Evolutionary conservation across 2,329 filamentous ascomycete genomes (phyloP).

Genomic region (Fusarium poae): DNA sequence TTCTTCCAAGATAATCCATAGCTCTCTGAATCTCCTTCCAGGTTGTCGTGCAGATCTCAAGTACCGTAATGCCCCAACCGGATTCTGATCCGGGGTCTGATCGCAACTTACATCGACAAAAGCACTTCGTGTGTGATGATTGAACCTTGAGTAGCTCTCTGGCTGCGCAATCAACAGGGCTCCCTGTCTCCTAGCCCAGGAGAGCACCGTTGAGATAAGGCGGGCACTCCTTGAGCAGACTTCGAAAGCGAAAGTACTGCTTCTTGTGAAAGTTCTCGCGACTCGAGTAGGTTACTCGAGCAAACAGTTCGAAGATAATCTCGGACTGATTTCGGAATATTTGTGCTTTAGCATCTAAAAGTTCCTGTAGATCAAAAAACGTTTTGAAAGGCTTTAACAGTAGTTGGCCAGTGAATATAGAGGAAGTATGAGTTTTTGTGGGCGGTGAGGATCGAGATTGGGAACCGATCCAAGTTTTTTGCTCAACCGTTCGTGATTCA

Average conservation of each 20-base stretch:
- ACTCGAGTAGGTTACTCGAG: slow-evolving; percentile 68
- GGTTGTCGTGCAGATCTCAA: slow-evolving; percentile 46
- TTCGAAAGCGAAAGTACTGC: slow-evolving; percentile 74
- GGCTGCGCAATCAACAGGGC: slow-evolving; percentile 46
- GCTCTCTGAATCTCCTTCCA: slow-evolving; percentile 51
- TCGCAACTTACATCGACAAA: slow-evolving; percentile 50
- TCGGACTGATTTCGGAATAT: slow-evolving; percentile 53
- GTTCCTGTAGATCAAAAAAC: slow-evolving; percentile 74
- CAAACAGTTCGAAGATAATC: slow-evolving; percentile 72
- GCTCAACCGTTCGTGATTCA: neutral
- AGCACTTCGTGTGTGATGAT: slow-evolving; percentile 48
- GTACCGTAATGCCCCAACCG: slow-evolving; percentile 46
- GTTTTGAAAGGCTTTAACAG: slow-evolving; percentile 53
- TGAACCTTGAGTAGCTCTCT: slow-evolving; percentile 41
- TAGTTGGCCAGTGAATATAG: slow-evolving; percentile 4
- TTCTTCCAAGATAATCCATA: slow-evolving; percentile 47
- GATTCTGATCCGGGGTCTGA: slow-evolving; percentile 37
- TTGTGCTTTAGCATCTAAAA: slow-evolving; percentile 61
- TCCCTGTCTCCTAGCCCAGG: slow-evolving; percentile 47
- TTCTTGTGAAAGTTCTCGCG: slow-evolving; percentile 63
- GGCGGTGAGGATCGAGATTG: slow-evolving; percentile 14
- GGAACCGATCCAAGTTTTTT: neutral
- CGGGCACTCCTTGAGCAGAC: slow-evolving; percentile 70
- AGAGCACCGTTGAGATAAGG: slow-evolving; percentile 60
- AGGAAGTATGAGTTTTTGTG: slow-evolving; percentile 6